A percentile compares a stretch with the other conserved stretches of the same genome.
Conservation (phyloP, 345 rosid genomes). For the Carallia pectinifolia region DNA sequence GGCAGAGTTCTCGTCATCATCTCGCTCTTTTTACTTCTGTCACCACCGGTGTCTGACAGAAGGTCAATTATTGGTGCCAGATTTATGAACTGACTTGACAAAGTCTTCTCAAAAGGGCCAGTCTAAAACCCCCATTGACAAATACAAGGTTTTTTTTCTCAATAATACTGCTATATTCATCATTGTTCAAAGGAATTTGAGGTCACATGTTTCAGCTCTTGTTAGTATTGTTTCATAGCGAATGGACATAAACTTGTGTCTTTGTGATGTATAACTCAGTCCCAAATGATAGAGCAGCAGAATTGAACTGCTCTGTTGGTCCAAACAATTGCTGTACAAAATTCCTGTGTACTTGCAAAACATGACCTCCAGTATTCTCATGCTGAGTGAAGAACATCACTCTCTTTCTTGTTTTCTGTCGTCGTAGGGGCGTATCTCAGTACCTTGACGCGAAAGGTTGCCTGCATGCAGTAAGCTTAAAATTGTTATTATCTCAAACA, state of each 20-base stretch:
- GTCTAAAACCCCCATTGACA: not conserved
- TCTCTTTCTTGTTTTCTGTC: constrained; percentile 25
- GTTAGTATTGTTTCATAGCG: not conserved
- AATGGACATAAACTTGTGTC: not conserved
- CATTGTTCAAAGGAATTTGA: not conserved
- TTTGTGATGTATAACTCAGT: not conserved
- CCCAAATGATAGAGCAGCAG: not conserved
- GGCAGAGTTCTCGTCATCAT: not conserved
- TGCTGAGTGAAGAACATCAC: constrained; percentile 56
- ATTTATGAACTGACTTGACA: not conserved
- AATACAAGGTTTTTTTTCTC: not conserved
- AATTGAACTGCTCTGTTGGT: constrained; percentile 3
- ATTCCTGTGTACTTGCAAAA: constrained; percentile 1
- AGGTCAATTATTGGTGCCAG: constrained; percentile 9
- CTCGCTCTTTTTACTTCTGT: no score
- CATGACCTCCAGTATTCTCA: constrained; percentile 20
- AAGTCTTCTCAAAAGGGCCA: not conserved
- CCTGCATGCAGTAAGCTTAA: constrained; percentile 42
- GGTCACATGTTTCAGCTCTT: not conserved
- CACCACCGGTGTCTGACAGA: not conserved
- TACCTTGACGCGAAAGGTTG: constrained; percentile 71
- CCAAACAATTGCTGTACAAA: constrained; percentile 32
- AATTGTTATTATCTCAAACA: not conserved
- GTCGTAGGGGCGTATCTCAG: constrained; percentile 31
- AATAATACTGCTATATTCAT: not conserved